Evolutionary conservation across 176 grass and related monocot species (phyloP), one percentile per base, ranked within the genome.

Genomic region (Dactylis glomerata): DNA sequence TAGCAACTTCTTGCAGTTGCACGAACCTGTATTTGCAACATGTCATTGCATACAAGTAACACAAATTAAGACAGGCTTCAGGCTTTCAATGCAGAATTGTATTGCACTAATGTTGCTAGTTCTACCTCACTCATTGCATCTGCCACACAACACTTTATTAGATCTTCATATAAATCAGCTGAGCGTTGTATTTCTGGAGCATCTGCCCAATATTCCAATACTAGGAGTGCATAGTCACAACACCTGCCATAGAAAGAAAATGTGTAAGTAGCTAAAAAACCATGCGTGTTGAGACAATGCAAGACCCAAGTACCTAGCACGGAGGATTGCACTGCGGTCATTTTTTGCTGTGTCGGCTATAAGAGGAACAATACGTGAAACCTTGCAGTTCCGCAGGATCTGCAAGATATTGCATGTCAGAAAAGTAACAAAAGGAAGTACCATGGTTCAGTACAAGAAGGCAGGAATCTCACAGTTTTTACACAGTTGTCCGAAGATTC

Each of bases 151-250:
- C 88, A 94, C 62, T 85, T 97, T 86, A 97, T 94, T 68, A 94
- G 37, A 82, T 97, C 90, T 91, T 97, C 92, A 56, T 97, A 97
- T 8, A 94, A 77, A 87, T 94, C 94, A 81, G 90, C 90, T 79
- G 92, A 87, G 24, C 84, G 83, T 55, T 97, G 94, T 87, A 97
- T 97, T 92, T 97, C 94, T 78, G 81, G 92, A 69, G 92, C 92
- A 91, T 97, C 94, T 51, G 92, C 92, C 94, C 94, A 94, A 83
- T 94, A 94, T 85, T 97, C 94, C 47, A 97, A 77, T 89, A 92
- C 54, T 87, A 94, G 84, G 68, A 97, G 86, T 54, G 94, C 88
- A 94, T 97, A 97, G 75, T 94, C 94, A 78, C 92, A 92, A 52
- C 94, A 97, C 81, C 94, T 97, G 84, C 57, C 67, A 77, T 81